Conservation (phyloP, 768 basidiomycete genomes). For the Lanmaoa rubissima region DNA sequence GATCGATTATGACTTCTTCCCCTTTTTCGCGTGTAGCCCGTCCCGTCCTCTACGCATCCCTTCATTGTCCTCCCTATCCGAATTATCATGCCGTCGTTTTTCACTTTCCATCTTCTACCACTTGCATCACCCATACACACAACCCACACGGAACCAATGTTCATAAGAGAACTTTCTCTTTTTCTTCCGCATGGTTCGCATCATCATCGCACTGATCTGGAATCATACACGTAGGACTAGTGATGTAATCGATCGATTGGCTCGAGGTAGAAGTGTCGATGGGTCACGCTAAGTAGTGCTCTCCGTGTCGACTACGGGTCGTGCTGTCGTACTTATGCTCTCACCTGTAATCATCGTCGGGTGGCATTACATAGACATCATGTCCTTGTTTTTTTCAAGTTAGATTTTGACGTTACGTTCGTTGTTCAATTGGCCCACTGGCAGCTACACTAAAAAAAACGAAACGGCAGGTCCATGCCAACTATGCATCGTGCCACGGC, state of each 20-base stretch:
- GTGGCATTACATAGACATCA: not conserved
- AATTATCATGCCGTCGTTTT: not conserved
- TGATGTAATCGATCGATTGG: not conserved
- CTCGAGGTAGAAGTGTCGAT: not conserved
- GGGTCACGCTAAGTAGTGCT: not conserved
- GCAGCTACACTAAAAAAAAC: no score
- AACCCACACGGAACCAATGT: slow-evolving; percentile 1
- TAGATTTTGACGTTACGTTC: not conserved
- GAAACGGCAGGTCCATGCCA: no score
- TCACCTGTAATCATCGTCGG: slow-evolving; percentile 2
- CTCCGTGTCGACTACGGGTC: not conserved
- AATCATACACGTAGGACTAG: not conserved
- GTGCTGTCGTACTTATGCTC: not conserved
- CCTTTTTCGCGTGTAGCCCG: not conserved
- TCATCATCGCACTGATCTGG: not conserved
- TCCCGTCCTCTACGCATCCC: not conserved
- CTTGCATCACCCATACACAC: not conserved
- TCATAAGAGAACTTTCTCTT: not conserved
- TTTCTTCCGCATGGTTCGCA: not conserved
- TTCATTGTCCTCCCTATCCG: not conserved
- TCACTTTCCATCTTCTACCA: not conserved
- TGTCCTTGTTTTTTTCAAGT: not conserved
- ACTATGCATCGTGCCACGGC: no score
- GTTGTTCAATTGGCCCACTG: no score
- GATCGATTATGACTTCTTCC: not conserved